Percentiles rank a stretch among this genome's conserved stretches.
Evolutionary conservation across 1,139 yeast species (phyloP).

Genomic region (Debaryomycetaceae sp.): DNA sequence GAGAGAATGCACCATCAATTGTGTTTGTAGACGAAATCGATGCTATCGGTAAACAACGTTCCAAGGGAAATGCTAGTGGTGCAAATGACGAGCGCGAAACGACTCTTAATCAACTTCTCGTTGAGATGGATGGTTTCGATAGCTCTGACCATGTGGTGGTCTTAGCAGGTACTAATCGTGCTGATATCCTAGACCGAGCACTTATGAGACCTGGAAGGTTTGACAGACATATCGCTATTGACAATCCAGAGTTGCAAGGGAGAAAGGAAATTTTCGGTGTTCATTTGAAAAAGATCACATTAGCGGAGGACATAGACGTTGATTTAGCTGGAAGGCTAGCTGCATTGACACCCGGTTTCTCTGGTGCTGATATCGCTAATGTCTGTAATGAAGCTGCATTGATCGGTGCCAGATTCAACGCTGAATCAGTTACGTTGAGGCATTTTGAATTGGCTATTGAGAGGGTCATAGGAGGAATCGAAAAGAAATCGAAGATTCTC

Average conservation of each 20-base stretch:
- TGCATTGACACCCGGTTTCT: constrained; percentile 79
- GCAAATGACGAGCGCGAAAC: constrained; percentile 79
- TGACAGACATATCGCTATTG: constrained; percentile 72
- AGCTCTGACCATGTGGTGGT: constrained; percentile 75
- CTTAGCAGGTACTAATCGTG: constrained; percentile 79
- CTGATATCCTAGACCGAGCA: constrained; percentile 75
- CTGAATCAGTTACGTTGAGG: constrained; percentile 48
- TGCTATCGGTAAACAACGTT: constrained; percentile 80
- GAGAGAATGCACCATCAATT: constrained; percentile 78
- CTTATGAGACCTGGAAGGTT: constrained; percentile 82
- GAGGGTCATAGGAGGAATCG: constrained; percentile 78
- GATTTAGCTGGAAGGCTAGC: constrained; percentile 68
- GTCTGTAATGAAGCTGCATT: constrained; percentile 82
- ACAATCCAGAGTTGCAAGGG: constrained; percentile 75
- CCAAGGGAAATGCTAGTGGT: constrained; percentile 62
- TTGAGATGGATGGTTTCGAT: constrained; percentile 84
- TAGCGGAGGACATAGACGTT: constrained; percentile 44
- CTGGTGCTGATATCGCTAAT: constrained; percentile 85
- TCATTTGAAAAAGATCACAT: constrained; percentile 55
- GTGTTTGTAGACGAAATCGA: constrained; percentile 82
- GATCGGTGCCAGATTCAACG: constrained; percentile 71
- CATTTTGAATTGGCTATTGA: constrained; percentile 82
- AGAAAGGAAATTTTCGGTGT: constrained; percentile 73
- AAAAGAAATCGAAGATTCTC: constrained; percentile 64
- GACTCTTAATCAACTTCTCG: constrained; percentile 72